Conservation (phyloP, 2,329 filamentous ascomycete species). For the Paradendryphiella salina region DNA sequence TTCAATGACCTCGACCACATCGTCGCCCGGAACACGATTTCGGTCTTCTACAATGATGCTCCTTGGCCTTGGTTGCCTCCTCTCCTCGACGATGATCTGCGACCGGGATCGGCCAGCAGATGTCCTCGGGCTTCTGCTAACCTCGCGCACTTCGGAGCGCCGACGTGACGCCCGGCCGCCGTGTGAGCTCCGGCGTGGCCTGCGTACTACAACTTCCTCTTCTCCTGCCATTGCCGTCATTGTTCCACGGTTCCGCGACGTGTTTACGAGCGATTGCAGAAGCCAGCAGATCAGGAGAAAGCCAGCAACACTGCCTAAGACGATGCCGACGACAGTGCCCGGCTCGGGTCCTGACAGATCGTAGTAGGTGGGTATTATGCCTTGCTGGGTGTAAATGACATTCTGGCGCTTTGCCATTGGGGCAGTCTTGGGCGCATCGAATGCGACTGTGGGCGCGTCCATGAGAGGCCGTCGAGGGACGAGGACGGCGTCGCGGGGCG, state of each 20-base stretch:
- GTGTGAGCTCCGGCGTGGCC: conserved; percentile 35
- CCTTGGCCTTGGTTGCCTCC: conserved; percentile 37
- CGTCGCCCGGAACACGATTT: conserved; percentile 53
- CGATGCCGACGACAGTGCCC: conserved; percentile 64
- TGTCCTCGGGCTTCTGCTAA: conserved; percentile 45
- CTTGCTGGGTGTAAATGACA: conserved; percentile 21
- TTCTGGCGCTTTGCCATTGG: conserved; percentile 27
- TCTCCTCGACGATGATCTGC: conserved; percentile 47
- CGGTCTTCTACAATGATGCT: conserved; percentile 52
- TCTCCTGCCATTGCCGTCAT: conserved; percentile 49
- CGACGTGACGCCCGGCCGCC: conserved; percentile 39
- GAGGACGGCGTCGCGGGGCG: conserved; percentile 24
- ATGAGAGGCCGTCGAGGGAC: conserved; percentile 24
- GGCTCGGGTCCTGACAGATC: conserved; percentile 57
- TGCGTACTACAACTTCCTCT: conserved; percentile 62
- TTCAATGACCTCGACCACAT: conserved; percentile 63
- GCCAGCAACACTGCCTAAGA: conserved; percentile 58
- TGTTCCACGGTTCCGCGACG: conserved; percentile 37
- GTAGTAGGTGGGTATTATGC: conserved; percentile 65
- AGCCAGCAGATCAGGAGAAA: conserved; percentile 60
- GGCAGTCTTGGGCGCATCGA: conserved; percentile 18
- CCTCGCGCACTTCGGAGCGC: conserved; percentile 43
- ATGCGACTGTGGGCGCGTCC: conserved; percentile 17
- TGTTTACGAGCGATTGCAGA: conserved; percentile 49
- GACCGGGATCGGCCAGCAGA: conserved; percentile 37